These are phyloP conservation scores for Carex arenaria DNA, from an alignment of 202 grass and related monocot genomes.

Conservation along the genomic window DNA sequence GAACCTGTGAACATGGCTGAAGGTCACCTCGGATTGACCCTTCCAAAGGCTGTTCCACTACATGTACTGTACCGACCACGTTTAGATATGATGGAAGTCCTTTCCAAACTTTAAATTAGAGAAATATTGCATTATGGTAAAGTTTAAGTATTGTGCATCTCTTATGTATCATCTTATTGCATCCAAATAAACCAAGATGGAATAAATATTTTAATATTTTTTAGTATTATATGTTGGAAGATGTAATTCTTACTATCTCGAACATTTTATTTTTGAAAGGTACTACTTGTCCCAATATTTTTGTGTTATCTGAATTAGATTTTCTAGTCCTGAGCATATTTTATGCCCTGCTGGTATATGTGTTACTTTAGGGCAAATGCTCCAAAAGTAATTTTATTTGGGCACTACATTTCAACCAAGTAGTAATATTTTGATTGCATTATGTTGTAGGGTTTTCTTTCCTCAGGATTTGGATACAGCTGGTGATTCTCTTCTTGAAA, in stretches of 20 bases:
- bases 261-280: no score
- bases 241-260: no score
- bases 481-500: slow-evolving; percentile 67
- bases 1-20: slow-evolving; percentile 10
- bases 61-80: neutral
- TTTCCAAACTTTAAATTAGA: neutral
- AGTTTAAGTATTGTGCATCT: neutral
- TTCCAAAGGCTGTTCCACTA: slow-evolving; percentile 9
- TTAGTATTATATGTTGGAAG: neutral
- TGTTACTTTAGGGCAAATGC: neutral
- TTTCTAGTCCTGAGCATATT: neutral
- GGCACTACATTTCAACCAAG: neutral
- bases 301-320: neutral
- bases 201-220: neutral
- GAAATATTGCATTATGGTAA: neutral
- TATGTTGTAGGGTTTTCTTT: slow-evolving; percentile 75
- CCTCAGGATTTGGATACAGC: slow-evolving; percentile 77
- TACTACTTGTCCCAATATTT: no score
- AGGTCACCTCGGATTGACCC: neutral
- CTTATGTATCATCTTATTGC: neutral
- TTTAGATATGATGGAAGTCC: slow-evolving; percentile 1
- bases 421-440: slow-evolving; percentile 3
- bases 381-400: neutral
- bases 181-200: neutral
- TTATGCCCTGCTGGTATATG: neutral